Conservation (phyloP, 352 stramenopile genomes). For the Thalassiosira allenii region DNA sequence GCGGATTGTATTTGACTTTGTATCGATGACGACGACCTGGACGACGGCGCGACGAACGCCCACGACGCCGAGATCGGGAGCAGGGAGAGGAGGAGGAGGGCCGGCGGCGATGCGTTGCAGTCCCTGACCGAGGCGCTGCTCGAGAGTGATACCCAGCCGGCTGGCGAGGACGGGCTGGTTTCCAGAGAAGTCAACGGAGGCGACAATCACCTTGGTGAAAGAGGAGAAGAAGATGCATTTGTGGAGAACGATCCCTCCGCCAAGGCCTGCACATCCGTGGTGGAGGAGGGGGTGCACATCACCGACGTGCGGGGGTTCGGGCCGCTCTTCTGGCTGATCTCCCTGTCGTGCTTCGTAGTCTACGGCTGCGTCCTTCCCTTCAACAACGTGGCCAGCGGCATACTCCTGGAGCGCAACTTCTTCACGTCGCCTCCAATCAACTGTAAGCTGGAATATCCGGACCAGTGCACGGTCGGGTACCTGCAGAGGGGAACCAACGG, state of each 20-base stretch:
- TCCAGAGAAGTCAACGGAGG: no score
- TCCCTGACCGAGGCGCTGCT: no score
- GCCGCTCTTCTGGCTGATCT: slow-evolving; percentile 89
- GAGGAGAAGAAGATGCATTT: no score
- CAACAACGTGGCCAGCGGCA: slow-evolving; percentile 92
- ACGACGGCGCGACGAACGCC: not conserved
- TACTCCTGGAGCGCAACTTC: slow-evolving; percentile 92
- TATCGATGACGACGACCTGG: no score
- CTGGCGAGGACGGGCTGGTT: no score
- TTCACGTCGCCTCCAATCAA: slow-evolving; percentile 40
- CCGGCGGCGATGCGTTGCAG: no score
- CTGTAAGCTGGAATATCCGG: slow-evolving; percentile 40
- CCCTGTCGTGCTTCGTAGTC: slow-evolving; percentile 91
- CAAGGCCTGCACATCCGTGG: no score
- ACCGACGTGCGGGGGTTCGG: slow-evolving; percentile 58
- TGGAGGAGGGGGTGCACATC: slow-evolving; percentile 13
- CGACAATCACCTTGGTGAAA: no score
- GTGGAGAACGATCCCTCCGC: no score
- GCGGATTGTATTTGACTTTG: not conserved
- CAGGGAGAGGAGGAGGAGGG: no score
- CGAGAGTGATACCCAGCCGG: no score
- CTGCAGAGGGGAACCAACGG: slow-evolving; percentile 28
- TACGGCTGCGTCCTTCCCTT: slow-evolving; percentile 94
- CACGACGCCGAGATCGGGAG: slow-evolving; percentile 15
- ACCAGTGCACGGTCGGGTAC: slow-evolving; percentile 53